Base-by-base conservation (phyloP, 2,329 filamentous ascomycete genomes). In the Colletotrichum salicis region DNA sequence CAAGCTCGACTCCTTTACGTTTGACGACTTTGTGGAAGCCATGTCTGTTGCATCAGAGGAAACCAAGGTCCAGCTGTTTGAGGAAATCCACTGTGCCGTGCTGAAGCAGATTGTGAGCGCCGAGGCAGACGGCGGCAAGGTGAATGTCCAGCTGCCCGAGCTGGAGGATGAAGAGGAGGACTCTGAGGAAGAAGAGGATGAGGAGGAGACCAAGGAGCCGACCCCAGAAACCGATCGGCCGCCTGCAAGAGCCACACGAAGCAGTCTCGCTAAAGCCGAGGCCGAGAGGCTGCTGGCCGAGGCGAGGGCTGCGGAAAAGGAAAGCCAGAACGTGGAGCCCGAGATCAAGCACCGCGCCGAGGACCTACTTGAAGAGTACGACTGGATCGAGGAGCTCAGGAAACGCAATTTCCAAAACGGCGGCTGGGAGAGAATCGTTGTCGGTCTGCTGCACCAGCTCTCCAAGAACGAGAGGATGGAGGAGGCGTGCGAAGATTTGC, bases 1-100 rank as follows among this genome's bases (percentile, higher is more conserved):
- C 79, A 90, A 94, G 78, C 87, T 99, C 31, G 96, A 99, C 81
- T 98, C 96, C 0, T 99, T 99, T 79, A 98, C 96, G 0, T 97
- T 98, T 77, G 96, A 99, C 80, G 96, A 99, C 80, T 98, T 95
- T 77, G 87, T 97, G 5, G 93, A 98, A 79, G 93, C 95, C 0
- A 91, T 99, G 86, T 88, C 91, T 60, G 92, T 95, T 70, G 89
- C 93, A 0, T 94, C 91, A 0, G 89, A 92, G 41, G 90, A 94
- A 27, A 84, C 90, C 1, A 91, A 92, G 8, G 96, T 96, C 64
- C 93, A 98, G 79, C 85, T 99, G 0, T 92, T 98, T 75, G 91
- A 94, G 61, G 96, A 99, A 80, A 89, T 96, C 5, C 96, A 98
- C 80, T 99, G 96, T 80, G 92, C 96, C 0, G 90, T 98, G 3